phyloP scores from a whole-genome alignment of 495 filamentous ascomycete genomes.

The Penicillium crystallinum region DNA sequence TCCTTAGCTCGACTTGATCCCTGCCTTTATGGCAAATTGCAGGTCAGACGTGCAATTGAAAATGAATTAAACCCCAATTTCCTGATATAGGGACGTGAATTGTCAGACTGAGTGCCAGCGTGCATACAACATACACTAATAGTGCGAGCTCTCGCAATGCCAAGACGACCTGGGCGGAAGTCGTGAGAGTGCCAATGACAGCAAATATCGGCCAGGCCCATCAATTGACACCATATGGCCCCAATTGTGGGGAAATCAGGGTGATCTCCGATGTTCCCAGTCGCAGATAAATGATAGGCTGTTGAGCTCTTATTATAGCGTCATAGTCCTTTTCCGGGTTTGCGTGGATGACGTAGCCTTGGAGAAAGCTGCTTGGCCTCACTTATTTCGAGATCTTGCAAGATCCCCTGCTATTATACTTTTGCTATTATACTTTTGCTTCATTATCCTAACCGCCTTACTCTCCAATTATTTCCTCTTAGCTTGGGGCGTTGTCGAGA shows the following conservation, averaged over 20 bases:
- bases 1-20: not conserved
- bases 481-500: not conserved
- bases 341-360: slow-evolving; percentile 22
- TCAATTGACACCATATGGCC: not conserved
- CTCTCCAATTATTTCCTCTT: not conserved
- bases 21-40: not conserved
- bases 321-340: slow-evolving; percentile 19
- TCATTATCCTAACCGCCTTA: not conserved
- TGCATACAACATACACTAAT: no score
- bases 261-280: not conserved
- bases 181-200: no score
- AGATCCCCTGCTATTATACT: not conserved
- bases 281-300: slow-evolving; percentile 7
- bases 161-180: no score
- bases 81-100: no score
- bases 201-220: slow-evolving; percentile 1
- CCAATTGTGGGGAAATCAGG: slow-evolving; percentile 7
- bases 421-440: not conserved
- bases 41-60: no score
- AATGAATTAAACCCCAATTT: no score
- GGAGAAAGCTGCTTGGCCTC: slow-evolving; percentile 2
- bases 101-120: no score
- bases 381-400: not conserved
- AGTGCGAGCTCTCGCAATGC: not conserved
- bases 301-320: slow-evolving; percentile 8